Base-by-base conservation (phyloP, 23 red algal genomes). In the Agarophyton chilense region DNA sequence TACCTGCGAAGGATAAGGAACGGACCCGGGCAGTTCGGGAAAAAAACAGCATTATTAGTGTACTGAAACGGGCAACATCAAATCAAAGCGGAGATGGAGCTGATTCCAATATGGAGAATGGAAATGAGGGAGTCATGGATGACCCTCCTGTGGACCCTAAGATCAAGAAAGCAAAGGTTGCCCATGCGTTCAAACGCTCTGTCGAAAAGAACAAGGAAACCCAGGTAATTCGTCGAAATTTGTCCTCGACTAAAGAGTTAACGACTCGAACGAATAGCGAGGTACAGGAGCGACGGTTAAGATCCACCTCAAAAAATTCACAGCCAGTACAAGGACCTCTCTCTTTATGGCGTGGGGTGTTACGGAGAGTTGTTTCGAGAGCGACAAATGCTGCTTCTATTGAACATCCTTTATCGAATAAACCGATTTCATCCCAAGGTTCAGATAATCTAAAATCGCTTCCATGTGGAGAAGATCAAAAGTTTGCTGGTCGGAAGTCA, bases 261-360 rank as follows among this genome's bases (percentile, higher is more conserved):
- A n/a, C n/a, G n/a, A n/a, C n/a, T n/a, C n/a, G n/a, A n/a, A n/a
- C n/a, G n/a, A n/a, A n/a, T n/a, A n/a, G n/a, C n/a, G 18, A 74
- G 12, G 22, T 49, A 13, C 39, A 74, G 0, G 41, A 74, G 38
- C 40, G 29, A 12, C 40, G 36, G 13, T 26, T 19, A 19, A 45
- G 47, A 18, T 33, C 65, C 4, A 42, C 65, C 1, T 43, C 38
- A 47, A 19, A 38, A 22, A 39, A 47, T 29, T 18, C 1, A 38
- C 40, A 43, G 18, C 68, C 68, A 47, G 40, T 43, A 14, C 2
- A 74, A 47, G 12, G 68, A 16, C 60, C 60, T 22, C 46, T 63
- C 5, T 86, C 82, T 34, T 11, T 86, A 22, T 86, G 82, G 82
- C 58, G 82, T 19, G 82, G 61, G 28, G 58, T 86, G n/a, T 68